Evolutionary conservation across 768 basidiomycete species (phyloP).

Genomic region (Lactarius trivialis): DNA sequence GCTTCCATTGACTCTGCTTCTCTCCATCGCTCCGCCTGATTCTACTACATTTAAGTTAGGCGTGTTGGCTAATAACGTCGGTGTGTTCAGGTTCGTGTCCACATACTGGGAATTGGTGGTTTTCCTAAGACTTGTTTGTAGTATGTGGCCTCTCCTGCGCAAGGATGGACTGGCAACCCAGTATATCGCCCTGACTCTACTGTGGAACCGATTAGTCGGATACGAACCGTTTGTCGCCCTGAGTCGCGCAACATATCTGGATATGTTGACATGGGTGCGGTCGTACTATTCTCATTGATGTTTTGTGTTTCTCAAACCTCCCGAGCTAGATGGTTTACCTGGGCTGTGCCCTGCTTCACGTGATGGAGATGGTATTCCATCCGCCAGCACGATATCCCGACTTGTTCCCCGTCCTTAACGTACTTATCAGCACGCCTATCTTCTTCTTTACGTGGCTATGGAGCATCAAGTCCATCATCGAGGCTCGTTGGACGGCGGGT

Average conservation of each 20-base stretch:
- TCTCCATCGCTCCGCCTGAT: slow-evolving; percentile 44
- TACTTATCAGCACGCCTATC: slow-evolving; percentile 71
- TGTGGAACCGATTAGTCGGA: slow-evolving; percentile 85
- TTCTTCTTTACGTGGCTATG: slow-evolving; percentile 84
- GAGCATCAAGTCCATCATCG: slow-evolving; percentile 76
- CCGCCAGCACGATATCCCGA: slow-evolving; percentile 81
- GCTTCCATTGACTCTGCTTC: slow-evolving; percentile 73
- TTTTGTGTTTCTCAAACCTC: neutral
- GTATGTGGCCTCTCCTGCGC: slow-evolving; percentile 89
- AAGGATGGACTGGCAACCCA: slow-evolving; percentile 71
- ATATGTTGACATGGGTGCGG: slow-evolving; percentile 46
- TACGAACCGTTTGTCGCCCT: slow-evolving; percentile 53
- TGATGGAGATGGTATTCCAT: slow-evolving; percentile 50
- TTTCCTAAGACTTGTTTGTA: slow-evolving; percentile 30
- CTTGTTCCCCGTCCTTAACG: slow-evolving; percentile 78
- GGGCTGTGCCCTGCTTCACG: slow-evolving; percentile 49
- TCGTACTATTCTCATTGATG: slow-evolving; percentile 19
- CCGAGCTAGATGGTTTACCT: slow-evolving; percentile 45
- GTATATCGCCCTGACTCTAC: slow-evolving; percentile 55
- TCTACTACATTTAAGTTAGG: slow-evolving; percentile 65
- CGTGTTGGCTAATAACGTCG: slow-evolving; percentile 72
- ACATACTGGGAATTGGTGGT: neutral
- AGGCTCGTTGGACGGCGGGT: slow-evolving; percentile 74
- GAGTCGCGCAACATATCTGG: slow-evolving; percentile 43
- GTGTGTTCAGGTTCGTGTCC: slow-evolving; percentile 70